Evolutionary conservation across 257 asterid species (phyloP), one percentile per base, ranked within the genome.

Genomic region (Solanum appendiculatum): DNA sequence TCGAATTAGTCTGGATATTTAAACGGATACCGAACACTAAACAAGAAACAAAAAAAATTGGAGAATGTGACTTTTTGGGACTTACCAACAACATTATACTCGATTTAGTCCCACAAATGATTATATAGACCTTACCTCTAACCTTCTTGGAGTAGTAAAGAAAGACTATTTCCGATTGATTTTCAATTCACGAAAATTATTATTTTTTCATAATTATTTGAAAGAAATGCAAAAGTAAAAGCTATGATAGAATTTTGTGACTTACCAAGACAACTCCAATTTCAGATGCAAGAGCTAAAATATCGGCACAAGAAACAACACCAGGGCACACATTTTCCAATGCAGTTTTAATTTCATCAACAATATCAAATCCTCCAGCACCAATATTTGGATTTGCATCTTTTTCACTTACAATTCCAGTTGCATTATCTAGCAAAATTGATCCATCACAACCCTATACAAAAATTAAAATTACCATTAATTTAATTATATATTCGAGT

Each of bases 391-490:
- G 77, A 25, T 9, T 0, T 3, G 93, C 93, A 42, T 75, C 88
- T 60, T 87, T 90, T 68, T 91, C 93, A 51, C 91, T 88, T 63
- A 27, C 14, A 51, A 88, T 91, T 80, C 89, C 90, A 31, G 63
- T n/a, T 15, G 88, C 88, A 40, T 88, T 86, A 48, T 91, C 91
- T 6, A 91, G 89, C 85, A 91, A 33, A 86, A 90, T 9, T 4
- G 93, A 91, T 16, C 91, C 91, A 23, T 91, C 93, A 54, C 93
- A 91, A 0, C 93, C 93, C 93, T 91, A 75, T 33, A 86, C 6
- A 6, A 3, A 73, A 73, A 31, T 16, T 73, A 2, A 20, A 36
- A 20, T 73, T 73, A 21, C 5, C 48, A 36, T 73, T 37, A 36
- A 33, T 36, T 36, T 21, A 69, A 7, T 7, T 1, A 64, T n/a